phyloP scores from a whole-genome alignment of 306 rosid species.

The Casuarina equisetifolia region DNA sequence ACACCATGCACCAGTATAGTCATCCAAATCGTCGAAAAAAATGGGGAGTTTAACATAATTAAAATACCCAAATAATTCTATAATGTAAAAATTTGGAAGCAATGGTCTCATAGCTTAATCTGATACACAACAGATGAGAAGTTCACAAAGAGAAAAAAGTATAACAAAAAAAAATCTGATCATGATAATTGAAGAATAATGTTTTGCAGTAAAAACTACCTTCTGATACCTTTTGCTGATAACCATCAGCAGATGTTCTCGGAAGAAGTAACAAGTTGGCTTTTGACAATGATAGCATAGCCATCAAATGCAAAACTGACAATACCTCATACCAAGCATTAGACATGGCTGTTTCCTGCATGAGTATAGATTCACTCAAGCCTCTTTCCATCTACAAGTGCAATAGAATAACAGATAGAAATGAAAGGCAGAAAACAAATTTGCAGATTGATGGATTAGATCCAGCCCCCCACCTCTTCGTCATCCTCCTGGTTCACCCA shows the following conservation, averaged over 20 bases:
- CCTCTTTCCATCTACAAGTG: constrained; percentile 16
- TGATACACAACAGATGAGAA: constrained; percentile 14
- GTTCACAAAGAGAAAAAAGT: not conserved
- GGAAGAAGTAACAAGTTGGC: constrained; percentile 97
- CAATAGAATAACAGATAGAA: not conserved
- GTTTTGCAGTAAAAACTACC: constrained; percentile 46
- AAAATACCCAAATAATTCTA: not conserved
- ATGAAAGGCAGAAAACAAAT: not conserved
- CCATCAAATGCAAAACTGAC: constrained; percentile 94
- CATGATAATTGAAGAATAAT: constrained; percentile 2
- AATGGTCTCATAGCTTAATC: constrained; percentile 8
- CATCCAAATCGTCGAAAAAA: not conserved
- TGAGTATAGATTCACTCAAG: constrained; percentile 26
- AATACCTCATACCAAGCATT: constrained; percentile 95
- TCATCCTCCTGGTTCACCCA: constrained; percentile 99
- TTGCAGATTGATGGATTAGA: constrained; percentile 5
- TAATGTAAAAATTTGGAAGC: not conserved
- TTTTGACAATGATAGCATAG: constrained; percentile 77
- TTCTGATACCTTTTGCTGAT: constrained; percentile 86
- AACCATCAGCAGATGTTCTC: constrained; percentile 78
- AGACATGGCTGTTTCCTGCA: constrained; percentile 89
- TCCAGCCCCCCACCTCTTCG: constrained; percentile 58
- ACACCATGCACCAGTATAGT: not conserved
- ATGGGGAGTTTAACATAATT: not conserved
- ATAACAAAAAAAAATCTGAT: not conserved